Base-by-base conservation (phyloP, 2,329 filamentous ascomycete species). In the Penicillium sp. region DNA sequence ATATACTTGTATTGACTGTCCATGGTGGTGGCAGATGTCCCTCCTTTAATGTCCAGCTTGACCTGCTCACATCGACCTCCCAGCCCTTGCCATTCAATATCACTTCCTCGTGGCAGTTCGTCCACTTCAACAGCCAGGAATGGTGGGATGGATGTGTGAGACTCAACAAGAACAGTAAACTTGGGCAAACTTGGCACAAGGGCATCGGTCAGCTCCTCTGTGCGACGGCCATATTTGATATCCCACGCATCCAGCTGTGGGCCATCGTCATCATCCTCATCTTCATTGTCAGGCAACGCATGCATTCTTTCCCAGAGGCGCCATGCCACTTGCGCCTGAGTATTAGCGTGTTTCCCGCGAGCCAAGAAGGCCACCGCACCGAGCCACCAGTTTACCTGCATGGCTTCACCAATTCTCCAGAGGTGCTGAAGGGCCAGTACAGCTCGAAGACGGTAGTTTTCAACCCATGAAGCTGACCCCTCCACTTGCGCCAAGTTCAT, bases 351-450 rank as follows among this genome's bases (percentile, higher is more conserved):
- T 21, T 70, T 67, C n/a, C 64, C 63, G 4, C 71, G 71, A 3
- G 86, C 81, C 56, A 96, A 82, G 70, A 91, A 96, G 0, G 87
- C 91, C 48, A 96, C 85, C 2, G 84, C 89, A 59, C 86, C 88
- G 5, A 84, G 83, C 89, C 90, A 96, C 80, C 86, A 88, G 56
- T 85, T 80, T 3, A 95, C 86, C 54, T 85, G 79, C 80, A 89
- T 88, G 41, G 88, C 87, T 43, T 81, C 73, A 0, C 87, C 93
- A 52, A 99, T 88, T 40, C 93, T 86, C 86, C 89, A 93, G 25
- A 97, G 83, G 73, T 97, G 93, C 73, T 99, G 94, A 13, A 97
- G 80, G 1, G 92, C 85, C 5, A 99, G 81, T 0, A 84, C 78
- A 6, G 88, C 80, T 69, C 93, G 87, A 31, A 85, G 73, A 33